A percentile compares a stretch with the other conserved stretches of the same genome.
Conservation (phyloP, 306 rosid genomes). For the Betula pendula region DNA sequence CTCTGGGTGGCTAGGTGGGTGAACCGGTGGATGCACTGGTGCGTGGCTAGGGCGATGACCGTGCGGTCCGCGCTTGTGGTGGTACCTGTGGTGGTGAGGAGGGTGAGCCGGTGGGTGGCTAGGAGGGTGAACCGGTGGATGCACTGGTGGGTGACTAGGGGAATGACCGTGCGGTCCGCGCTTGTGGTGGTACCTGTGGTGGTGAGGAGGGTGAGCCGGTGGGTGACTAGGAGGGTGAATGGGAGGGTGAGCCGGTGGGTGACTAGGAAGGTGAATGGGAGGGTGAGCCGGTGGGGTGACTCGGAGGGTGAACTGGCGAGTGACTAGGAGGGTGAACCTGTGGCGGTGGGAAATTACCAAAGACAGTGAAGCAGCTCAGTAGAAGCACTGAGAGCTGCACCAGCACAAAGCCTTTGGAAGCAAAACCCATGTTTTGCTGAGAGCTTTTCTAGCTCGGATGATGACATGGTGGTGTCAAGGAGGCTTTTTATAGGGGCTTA, state of each 20-base stretch:
- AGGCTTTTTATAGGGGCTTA: conserved; percentile 38
- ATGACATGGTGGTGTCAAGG: background rate
- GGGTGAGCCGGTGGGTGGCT: too few relatives aligned
- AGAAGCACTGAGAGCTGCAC: conserved; percentile 21
- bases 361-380: conserved; percentile 28
- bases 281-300: background rate
- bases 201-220: background rate
- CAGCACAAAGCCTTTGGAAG: conserved; percentile 5
- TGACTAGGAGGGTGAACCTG: conserved; percentile 27
- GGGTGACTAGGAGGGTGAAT: background rate
- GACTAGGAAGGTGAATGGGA: conserved; percentile 28
- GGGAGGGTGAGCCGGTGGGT: conserved; percentile 40
- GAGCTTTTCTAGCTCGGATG: background rate
- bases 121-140: too few relatives aligned
- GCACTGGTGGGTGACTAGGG: too few relatives aligned
- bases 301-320: conserved; percentile 29
- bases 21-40: conserved; percentile 41
- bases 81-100: too few relatives aligned
- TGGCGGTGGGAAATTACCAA: conserved; percentile 32
- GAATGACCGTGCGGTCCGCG: too few relatives aligned
- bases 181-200: too few relatives aligned
- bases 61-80: conserved; percentile 19
- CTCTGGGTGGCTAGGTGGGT: conserved; percentile 1
- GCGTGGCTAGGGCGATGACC: conserved; percentile 33
- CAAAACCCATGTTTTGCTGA: conserved; percentile 16